These are phyloP conservation scores for Ganoderma lingzhi DNA, from an alignment of 1,284 basidiomycete species.

Conservation along the genomic window DNA sequence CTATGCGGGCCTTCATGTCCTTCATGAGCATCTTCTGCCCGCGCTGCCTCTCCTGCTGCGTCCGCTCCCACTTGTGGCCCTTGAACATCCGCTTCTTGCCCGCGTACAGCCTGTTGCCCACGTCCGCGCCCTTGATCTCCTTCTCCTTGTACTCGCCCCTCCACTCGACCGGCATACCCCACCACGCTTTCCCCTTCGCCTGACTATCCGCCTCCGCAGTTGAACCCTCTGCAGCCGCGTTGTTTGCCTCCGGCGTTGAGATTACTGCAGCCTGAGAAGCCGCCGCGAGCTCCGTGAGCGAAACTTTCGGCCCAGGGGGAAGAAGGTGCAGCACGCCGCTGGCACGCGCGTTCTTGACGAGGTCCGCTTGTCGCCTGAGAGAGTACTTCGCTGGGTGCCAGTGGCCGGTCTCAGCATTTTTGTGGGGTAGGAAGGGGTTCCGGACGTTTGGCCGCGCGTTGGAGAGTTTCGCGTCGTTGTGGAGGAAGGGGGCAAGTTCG, in stretches of 20 bases:
- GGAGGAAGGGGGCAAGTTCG: slow-evolving; percentile 35
- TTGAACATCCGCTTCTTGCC: slow-evolving; percentile 86
- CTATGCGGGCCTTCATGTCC: slow-evolving; percentile 71
- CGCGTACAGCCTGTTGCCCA: slow-evolving; percentile 72
- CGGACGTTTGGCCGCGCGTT: slow-evolving; percentile 31
- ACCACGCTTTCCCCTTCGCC: slow-evolving; percentile 33
- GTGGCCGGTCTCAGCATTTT: slow-evolving; percentile 64
- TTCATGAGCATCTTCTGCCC: slow-evolving; percentile 64
- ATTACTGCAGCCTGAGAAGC: slow-evolving; percentile 13
- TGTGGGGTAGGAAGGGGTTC: slow-evolving; percentile 76
- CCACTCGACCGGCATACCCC: slow-evolving; percentile 61
- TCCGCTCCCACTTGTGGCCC: slow-evolving; percentile 83
- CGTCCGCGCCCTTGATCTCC: slow-evolving; percentile 56
- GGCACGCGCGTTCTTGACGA: slow-evolving; percentile 73
- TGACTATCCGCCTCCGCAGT: not conserved
- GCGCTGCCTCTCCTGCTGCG: slow-evolving; percentile 51
- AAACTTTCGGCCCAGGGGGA: slow-evolving; percentile 70
- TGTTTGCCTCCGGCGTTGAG: not conserved
- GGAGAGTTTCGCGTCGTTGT: slow-evolving; percentile 17
- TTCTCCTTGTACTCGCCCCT: slow-evolving; percentile 59
- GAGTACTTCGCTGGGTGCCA: slow-evolving; percentile 79
- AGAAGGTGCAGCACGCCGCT: slow-evolving; percentile 62
- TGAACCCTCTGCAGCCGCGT: not conserved
- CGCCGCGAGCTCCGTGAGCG: slow-evolving; percentile 26
- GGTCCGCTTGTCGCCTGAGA: slow-evolving; percentile 76